A percentile compares a stretch with the other conserved stretches of the same genome.
These are phyloP conservation scores for Tolypocladium ovalisporum DNA, from an alignment of 2,329 filamentous ascomycete genomes.

Conservation along the genomic window DNA sequence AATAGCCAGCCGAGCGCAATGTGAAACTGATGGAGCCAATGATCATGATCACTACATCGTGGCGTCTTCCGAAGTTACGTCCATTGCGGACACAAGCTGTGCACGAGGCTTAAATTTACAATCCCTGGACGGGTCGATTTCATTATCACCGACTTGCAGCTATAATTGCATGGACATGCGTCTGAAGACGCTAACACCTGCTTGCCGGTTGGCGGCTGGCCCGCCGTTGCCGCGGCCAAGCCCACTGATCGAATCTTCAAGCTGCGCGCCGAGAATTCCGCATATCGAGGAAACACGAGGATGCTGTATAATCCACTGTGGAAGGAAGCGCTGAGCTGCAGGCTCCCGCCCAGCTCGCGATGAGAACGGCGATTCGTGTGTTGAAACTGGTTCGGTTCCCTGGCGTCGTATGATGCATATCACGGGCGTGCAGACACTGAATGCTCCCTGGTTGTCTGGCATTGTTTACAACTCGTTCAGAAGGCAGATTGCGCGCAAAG, in stretches of 20 bases:
- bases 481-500: neutral
- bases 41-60: neutral
- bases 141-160: neutral
- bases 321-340: neutral
- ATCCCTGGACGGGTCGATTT: neutral
- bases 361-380: neutral
- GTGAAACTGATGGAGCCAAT: neutral
- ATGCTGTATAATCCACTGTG: neutral
- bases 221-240: neutral
- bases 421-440: no score
- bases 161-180: neutral
- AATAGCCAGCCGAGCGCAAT: neutral
- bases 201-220: neutral
- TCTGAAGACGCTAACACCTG: neutral
- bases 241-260: neutral
- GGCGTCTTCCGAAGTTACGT: neutral
- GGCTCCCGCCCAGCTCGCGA: neutral
- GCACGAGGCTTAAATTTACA: neutral
- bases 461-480: neutral
- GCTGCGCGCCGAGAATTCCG: neutral
- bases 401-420: neutral
- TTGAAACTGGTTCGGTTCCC: neutral
- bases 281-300: neutral
- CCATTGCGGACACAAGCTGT: neutral
- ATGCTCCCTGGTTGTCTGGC: neutral